Conservation (phyloP, 306 rosid species). For the Malus fusca region DNA sequence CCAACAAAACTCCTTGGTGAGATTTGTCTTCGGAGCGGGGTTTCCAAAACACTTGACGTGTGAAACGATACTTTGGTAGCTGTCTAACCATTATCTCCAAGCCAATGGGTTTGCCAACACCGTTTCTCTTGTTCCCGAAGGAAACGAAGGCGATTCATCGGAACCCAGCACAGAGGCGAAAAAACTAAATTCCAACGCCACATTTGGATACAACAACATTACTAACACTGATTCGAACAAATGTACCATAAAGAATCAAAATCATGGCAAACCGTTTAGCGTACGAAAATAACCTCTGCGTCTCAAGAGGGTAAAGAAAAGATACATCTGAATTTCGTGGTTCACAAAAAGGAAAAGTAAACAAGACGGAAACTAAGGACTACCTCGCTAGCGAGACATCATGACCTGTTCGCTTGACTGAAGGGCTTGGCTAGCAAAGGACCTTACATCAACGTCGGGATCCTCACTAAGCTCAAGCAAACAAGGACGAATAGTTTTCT, state of each 20-base stretch:
- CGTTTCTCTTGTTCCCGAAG: neutral
- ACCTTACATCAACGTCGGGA: conserved; percentile 90
- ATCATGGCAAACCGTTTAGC: neutral
- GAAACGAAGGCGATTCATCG: neutral
- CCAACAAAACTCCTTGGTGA: too few relatives aligned
- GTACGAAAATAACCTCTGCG: neutral
- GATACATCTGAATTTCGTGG: conserved; percentile 2
- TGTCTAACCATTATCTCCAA: neutral
- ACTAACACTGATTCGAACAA: neutral
- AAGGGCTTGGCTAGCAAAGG: conserved; percentile 77
- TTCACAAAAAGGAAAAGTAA: neutral
- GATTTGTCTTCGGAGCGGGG: too few relatives aligned
- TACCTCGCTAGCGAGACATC: conserved; percentile 63
- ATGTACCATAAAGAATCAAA: neutral
- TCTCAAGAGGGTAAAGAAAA: neutral
- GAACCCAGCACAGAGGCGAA: neutral
- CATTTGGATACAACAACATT: neutral
- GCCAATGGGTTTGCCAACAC: neutral
- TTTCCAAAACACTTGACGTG: too few relatives aligned
- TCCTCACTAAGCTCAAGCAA: conserved; percentile 88
- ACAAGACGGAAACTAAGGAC: neutral
- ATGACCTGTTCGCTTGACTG: conserved; percentile 76
- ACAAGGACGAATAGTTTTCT: conserved; percentile 75
- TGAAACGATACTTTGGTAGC: neutral
- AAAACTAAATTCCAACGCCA: neutral